Conservation (phyloP, 2,329 filamentous ascomycete genomes). For the Beauveria caledonica region DNA sequence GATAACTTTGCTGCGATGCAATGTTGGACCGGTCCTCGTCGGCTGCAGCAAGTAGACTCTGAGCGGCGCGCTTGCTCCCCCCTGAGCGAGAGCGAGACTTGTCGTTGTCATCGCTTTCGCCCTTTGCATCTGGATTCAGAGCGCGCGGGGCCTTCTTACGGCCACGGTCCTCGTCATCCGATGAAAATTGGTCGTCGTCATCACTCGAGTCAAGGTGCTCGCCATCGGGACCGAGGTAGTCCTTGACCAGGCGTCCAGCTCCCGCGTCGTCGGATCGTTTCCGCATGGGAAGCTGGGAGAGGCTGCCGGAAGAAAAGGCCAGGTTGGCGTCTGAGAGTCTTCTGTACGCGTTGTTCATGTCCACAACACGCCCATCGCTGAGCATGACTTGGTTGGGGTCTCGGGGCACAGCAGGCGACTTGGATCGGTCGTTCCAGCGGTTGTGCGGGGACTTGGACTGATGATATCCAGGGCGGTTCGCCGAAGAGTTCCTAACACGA, state of each 20-base stretch:
- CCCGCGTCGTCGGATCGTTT: conserved; percentile 38
- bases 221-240: conserved; percentile 57
- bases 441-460: conserved; percentile 49
- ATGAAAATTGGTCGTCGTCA: conserved; percentile 55
- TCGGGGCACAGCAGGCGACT: conserved; percentile 26
- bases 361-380: conserved; percentile 53
- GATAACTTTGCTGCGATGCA: conserved; percentile 40
- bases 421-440: conserved; percentile 34
- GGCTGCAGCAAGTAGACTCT: conserved; percentile 62
- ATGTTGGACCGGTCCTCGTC: conserved; percentile 65
- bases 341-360: conserved; percentile 62
- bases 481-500: conserved; percentile 33
- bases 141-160: conserved; percentile 46
- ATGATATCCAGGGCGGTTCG: conserved; percentile 28
- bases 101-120: conserved; percentile 25
- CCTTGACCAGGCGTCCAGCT: conserved; percentile 56
- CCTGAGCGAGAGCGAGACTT: conserved; percentile 23
- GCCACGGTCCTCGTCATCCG: conserved; percentile 61
- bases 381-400: conserved; percentile 38
- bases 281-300: conserved; percentile 53
- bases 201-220: conserved; percentile 62
- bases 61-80: conserved; percentile 35
- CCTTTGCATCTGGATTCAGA: conserved; percentile 32
- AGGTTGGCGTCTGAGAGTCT: conserved; percentile 65
- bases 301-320: conserved; percentile 51